Percentiles rank a stretch among this genome's conserved stretches.
Conservation (phyloP, 192 early-diverging fungal genomes). For the Oehlia diaphana region DNA sequence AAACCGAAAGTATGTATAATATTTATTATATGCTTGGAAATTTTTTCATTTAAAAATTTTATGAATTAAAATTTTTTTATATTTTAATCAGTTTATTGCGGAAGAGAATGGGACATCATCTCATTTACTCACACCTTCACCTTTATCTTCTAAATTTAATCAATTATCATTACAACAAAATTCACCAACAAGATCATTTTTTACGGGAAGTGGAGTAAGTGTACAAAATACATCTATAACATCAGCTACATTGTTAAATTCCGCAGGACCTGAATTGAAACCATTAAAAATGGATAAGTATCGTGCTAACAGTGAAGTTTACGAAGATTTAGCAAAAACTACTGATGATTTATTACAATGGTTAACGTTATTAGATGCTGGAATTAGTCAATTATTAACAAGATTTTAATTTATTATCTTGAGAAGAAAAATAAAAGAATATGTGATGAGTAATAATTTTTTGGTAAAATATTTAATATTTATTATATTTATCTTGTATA, state of each 20-base stretch:
- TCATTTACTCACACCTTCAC: slow-evolving; percentile 19
- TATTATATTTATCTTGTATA: too few relatives aligned
- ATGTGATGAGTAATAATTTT: background rate
- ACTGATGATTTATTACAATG: slow-evolving; percentile 44
- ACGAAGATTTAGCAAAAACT: slow-evolving; percentile 41
- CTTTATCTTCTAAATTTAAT: slow-evolving; percentile 1
- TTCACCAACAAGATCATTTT: background rate
- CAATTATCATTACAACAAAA: background rate
- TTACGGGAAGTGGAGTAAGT: background rate
- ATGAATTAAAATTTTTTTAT: background rate
- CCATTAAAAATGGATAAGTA: slow-evolving; percentile 44
- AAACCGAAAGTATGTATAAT: slow-evolving; percentile 12
- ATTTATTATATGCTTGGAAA: too few relatives aligned
- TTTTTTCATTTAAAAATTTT: background rate
- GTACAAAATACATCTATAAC: background rate
- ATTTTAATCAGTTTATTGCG: background rate
- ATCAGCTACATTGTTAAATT: slow-evolving; percentile 21
- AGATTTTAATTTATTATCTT: slow-evolving; percentile 18
- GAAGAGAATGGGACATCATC: background rate
- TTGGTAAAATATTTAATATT: too few relatives aligned
- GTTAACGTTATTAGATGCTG: slow-evolving; percentile 47
- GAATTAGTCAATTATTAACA: slow-evolving; percentile 33
- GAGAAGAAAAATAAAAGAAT: background rate
- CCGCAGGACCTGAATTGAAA: slow-evolving; percentile 39
- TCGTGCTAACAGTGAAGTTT: slow-evolving; percentile 42